phyloP scores from a whole-genome alignment of 2,329 filamentous ascomycete species.

The Exophiala spinifera region DNA sequence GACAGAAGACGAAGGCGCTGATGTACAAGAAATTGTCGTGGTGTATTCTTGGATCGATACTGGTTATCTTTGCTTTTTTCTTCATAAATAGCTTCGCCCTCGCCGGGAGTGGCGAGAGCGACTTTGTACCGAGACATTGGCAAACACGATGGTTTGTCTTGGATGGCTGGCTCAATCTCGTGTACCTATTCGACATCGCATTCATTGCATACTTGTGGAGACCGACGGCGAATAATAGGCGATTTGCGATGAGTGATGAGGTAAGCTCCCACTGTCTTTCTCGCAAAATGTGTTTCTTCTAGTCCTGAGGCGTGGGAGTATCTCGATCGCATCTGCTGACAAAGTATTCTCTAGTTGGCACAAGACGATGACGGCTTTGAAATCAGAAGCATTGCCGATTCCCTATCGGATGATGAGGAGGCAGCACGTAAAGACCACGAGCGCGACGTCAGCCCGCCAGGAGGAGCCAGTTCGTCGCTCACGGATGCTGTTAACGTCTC shows the following conservation, averaged over 20 bases:
- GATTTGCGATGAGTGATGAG: slow-evolving; percentile 99
- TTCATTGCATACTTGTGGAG: slow-evolving; percentile 96
- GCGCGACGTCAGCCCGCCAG: slow-evolving; percentile 18
- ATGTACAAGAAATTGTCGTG: slow-evolving; percentile 99
- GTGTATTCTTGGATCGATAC: slow-evolving; percentile 86
- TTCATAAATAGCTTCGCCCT: slow-evolving; percentile 98
- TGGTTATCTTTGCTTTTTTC: slow-evolving; percentile 97
- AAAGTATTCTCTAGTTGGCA: slow-evolving; percentile 60
- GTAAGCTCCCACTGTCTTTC: slow-evolving; percentile 39
- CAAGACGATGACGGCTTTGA: slow-evolving; percentile 99
- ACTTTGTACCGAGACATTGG: slow-evolving; percentile 96
- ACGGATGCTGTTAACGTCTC: slow-evolving; percentile 20
- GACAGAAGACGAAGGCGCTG: slow-evolving; percentile 84
- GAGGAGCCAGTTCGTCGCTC: slow-evolving; percentile 24
- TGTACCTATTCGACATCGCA: slow-evolving; percentile 89
- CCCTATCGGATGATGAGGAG: slow-evolving; percentile 43
- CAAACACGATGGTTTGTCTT: slow-evolving; percentile 96
- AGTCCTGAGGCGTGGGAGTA: not conserved
- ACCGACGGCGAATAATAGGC: slow-evolving; percentile 90
- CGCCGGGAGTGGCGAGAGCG: slow-evolving; percentile 75
- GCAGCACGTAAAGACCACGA: slow-evolving; percentile 36
- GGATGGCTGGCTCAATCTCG: slow-evolving; percentile 94
- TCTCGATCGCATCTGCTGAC: slow-evolving; percentile 32
- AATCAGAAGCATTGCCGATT: slow-evolving; percentile 80
- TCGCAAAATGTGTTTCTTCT: too few species aligned